Evolutionary conservation across 2,329 filamentous ascomycete genomes (phyloP).

Genomic region (Penicillium sp.): DNA sequence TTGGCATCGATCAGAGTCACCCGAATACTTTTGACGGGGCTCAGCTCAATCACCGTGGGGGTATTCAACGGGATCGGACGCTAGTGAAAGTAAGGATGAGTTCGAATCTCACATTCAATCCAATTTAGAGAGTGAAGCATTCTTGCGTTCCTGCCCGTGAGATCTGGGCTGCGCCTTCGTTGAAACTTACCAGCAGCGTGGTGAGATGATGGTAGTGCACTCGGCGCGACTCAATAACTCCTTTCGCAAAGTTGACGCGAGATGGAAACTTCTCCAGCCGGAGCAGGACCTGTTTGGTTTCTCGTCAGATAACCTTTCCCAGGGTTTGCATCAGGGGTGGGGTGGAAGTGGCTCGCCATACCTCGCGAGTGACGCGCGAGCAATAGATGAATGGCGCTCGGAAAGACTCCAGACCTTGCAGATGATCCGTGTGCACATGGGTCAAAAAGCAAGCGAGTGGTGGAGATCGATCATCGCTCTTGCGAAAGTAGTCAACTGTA

Average conservation of each 20-base stretch:
- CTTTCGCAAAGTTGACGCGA: conserved; percentile 72
- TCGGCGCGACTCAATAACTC: conserved; percentile 66
- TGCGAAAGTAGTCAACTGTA: conserved; percentile 75
- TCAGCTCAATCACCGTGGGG: conserved; percentile 68
- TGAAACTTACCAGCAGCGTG: conserved; percentile 53
- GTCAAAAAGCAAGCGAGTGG: conserved; percentile 82
- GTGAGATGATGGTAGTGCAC: conserved; percentile 72
- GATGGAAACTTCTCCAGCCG: conserved; percentile 72
- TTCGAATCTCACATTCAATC: no score
- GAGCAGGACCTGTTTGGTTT: conserved; percentile 55
- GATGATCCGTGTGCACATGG: conserved; percentile 88
- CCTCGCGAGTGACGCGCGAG: conserved; percentile 72
- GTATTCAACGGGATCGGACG: conserved; percentile 78
- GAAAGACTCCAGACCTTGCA: conserved; percentile 70
- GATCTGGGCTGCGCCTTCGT: not conserved
- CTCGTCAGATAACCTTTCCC: not conserved
- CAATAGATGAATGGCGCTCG: conserved; percentile 84
- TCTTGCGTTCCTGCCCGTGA: not conserved
- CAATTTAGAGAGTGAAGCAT: no score
- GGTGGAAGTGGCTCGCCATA: conserved; percentile 16
- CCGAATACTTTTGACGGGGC: conserved; percentile 60
- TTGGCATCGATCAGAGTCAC: conserved; percentile 89
- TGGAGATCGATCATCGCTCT: conserved; percentile 47
- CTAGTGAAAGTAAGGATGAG: conserved; percentile 30
- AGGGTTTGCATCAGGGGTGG: not conserved